A percentile compares a stretch with the other conserved stretches of the same genome.
phyloP scores from a whole-genome alignment of 352 stramenopile species.

The Globisporangium nunn region DNA sequence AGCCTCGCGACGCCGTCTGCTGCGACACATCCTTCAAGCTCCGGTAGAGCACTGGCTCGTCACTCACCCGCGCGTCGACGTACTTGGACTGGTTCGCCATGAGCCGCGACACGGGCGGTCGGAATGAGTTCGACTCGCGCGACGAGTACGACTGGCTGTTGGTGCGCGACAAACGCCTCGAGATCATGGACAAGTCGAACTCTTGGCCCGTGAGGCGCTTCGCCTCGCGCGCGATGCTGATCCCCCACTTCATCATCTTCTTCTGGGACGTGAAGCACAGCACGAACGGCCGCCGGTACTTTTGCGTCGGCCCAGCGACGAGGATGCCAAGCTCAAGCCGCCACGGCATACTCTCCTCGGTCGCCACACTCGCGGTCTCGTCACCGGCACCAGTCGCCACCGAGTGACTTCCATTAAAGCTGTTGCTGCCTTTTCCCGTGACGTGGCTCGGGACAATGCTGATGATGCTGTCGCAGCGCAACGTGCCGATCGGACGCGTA shows the following conservation, averaged over 20 bases:
- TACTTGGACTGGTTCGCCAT: slow-evolving; percentile 81
- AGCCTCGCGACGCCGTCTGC: slow-evolving; percentile 60
- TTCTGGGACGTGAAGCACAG: slow-evolving; percentile 74
- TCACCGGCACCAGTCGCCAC: slow-evolving; percentile 42
- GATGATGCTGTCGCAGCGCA: slow-evolving; percentile 79
- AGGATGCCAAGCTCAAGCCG: slow-evolving; percentile 66
- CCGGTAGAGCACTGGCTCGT: slow-evolving; percentile 46
- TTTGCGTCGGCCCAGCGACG: slow-evolving; percentile 39
- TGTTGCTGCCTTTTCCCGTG: slow-evolving; percentile 21
- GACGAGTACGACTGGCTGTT: slow-evolving; percentile 56
- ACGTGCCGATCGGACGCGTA: slow-evolving; percentile 61
- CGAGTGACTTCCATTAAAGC: slow-evolving; percentile 42
- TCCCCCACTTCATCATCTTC: slow-evolving; percentile 86
- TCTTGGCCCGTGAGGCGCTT: slow-evolving; percentile 77
- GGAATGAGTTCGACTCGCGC: slow-evolving; percentile 50
- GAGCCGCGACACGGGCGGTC: slow-evolving; percentile 52
- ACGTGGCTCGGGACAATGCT: slow-evolving; percentile 70
- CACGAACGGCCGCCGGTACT: slow-evolving; percentile 72
- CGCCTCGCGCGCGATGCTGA: slow-evolving; percentile 64
- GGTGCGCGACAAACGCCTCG: slow-evolving; percentile 46
- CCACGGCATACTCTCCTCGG: slow-evolving; percentile 65
- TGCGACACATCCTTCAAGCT: slow-evolving; percentile 72
- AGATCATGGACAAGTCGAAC: slow-evolving; percentile 74
- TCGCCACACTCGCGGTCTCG: slow-evolving; percentile 3
- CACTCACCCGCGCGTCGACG: slow-evolving; percentile 42